phyloP scores from a whole-genome alignment of 2,329 filamentous ascomycete species.

The Passalora sequoiae region DNA sequence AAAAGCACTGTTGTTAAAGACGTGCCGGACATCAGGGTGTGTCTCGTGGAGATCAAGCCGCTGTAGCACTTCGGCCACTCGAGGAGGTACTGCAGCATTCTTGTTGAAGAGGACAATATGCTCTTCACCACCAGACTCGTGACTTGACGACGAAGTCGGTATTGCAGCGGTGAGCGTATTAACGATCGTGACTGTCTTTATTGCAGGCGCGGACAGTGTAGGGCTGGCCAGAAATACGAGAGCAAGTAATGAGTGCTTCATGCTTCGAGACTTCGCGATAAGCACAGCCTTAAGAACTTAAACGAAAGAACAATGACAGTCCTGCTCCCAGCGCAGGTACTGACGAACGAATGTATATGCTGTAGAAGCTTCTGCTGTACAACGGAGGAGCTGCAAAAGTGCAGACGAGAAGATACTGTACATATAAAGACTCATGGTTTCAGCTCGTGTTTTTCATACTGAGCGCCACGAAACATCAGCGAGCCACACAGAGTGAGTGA shows the following conservation, averaged over 20 bases:
- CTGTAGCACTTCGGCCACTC: slow-evolving; percentile 34
- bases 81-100: slow-evolving; percentile 28
- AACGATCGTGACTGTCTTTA: background rate
- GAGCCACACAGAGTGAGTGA: slow-evolving; percentile 1
- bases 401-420: background rate
- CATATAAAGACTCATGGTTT: background rate
- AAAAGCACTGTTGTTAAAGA: slow-evolving; percentile 40
- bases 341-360: background rate
- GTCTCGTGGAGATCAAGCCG: slow-evolving; percentile 35
- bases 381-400: background rate
- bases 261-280: background rate
- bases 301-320: slow-evolving; percentile 5
- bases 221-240: background rate
- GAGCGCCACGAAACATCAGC: slow-evolving; percentile 5
- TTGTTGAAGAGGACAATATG: slow-evolving; percentile 38
- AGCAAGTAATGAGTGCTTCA: slow-evolving; percentile 1
- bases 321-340: slow-evolving; percentile 6
- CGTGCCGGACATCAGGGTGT: slow-evolving; percentile 37
- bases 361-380: background rate
- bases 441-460: background rate
- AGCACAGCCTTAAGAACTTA: background rate
- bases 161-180: slow-evolving; percentile 3
- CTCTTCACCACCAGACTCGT: slow-evolving; percentile 27
- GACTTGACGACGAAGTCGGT: slow-evolving; percentile 9
- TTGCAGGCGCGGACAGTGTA: background rate